Base-by-base conservation (phyloP, 2,329 filamentous ascomycete species). In the Sarocladium strictum region DNA sequence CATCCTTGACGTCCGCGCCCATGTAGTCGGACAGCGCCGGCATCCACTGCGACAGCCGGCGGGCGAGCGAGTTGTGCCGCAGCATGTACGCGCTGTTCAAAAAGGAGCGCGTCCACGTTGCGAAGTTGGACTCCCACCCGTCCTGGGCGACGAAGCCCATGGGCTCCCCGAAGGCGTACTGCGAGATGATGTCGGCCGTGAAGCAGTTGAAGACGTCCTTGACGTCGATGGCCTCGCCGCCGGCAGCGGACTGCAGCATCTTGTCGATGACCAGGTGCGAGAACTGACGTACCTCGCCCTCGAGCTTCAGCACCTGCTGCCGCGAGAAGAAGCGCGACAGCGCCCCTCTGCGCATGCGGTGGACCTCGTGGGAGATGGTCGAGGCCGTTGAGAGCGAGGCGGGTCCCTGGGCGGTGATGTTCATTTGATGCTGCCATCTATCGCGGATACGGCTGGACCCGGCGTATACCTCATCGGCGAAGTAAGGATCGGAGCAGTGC, bases 401-500 rank as follows among this genome's bases (percentile, higher is more conserved):
- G 19, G 63, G 61, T 5, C 63, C 58, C 11, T 57, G 58, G 51
- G 45, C 50, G 27, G 57, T 54, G 6, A 61, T 62, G 54, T 64
- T 64, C 17, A 64, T 55, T 24, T 62, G 57, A 41, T 64, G 63
- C 50, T 61, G 58, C 60, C 58, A 61, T 57, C 58, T 65, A 21
- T 64, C 62, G 32, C 63, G 63, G 23, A 63, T 58, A 9, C 64
- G 63, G 2, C 62, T 63, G 1, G 61, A 59, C 1, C 61, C 63
- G 4, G 61, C 61, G 53, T 71, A 72, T 29, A 72, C 68, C 49
- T 72, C 69, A n/a, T 73, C 69, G 17, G 62, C 58, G 45, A 73
- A 72, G 54, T 60, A 54, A 0, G 63, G 62, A 50, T 72, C 68
- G 9, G 60, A 62, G 59, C 70, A 72, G 56, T 73, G 71, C 2